Conservation (phyloP, 148 eudicot genomes). For the Oxyria digyna region DNA sequence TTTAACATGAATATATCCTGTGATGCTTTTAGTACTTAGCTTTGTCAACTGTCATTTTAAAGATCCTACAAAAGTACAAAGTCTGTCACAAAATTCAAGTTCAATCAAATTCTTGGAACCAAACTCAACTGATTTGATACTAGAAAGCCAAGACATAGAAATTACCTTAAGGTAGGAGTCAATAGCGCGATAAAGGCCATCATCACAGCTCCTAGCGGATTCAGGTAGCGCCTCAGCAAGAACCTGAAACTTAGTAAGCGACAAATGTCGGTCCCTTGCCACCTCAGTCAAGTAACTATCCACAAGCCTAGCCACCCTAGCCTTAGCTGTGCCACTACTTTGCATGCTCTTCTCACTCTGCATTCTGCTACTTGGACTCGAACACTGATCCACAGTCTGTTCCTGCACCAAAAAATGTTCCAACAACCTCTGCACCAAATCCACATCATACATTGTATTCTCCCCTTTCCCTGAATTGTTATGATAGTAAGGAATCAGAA, state of each 20-base stretch:
- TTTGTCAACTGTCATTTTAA: too few relatives aligned
- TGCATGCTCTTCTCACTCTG: constrained; percentile 21
- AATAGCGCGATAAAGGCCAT: constrained; percentile 87
- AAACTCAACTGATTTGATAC: background rate
- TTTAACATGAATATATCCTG: too few relatives aligned
- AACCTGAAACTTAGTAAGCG: constrained; percentile 86
- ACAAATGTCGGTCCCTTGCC: constrained; percentile 65
- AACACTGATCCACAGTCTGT: constrained; percentile 38
- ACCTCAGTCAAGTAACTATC: constrained; percentile 94
- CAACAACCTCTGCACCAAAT: constrained; percentile 79
- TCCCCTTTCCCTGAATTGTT: constrained; percentile 28
- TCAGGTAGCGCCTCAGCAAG: constrained; percentile 95
- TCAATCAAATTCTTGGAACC: too few relatives aligned
- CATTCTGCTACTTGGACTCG: constrained; percentile 41
- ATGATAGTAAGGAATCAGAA: constrained; percentile 59
- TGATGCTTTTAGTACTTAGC: too few relatives aligned
- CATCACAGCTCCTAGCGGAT: constrained; percentile 88
- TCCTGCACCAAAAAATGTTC: constrained; percentile 94
- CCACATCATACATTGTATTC: constrained; percentile 62
- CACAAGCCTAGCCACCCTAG: constrained; percentile 85
- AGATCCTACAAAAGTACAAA: too few relatives aligned
- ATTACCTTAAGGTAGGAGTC: constrained; percentile 96
- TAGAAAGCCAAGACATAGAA: background rate
- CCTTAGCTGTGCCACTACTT: constrained; percentile 22
- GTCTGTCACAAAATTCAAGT: too few relatives aligned